Conservation (phyloP, 225 moss, liverwort and hornwort genomes). For the Ulota crispa region DNA sequence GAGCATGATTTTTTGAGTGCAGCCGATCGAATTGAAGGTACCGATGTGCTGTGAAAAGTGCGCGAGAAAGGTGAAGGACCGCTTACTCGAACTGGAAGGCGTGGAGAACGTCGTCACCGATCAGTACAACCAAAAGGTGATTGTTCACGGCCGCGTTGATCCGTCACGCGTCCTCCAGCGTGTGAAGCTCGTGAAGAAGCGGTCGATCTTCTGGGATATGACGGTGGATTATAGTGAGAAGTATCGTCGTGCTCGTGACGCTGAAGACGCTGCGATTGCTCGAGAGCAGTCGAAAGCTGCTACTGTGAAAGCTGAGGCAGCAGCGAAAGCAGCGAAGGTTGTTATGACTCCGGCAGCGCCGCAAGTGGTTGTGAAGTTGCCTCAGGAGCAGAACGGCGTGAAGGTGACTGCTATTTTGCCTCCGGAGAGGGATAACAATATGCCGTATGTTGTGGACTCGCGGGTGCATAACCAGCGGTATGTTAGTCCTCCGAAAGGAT, state of each 20-base stretch:
- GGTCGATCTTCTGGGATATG: conserved; percentile 49
- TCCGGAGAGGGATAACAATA: not conserved
- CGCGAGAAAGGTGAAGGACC: conserved; percentile 38
- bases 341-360: not conserved
- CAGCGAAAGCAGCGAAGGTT: not conserved
- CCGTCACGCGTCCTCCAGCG: conserved; percentile 30
- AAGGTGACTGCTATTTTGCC: conserved; percentile 29
- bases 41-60: conserved; percentile 70
- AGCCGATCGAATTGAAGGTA: conserved; percentile 56
- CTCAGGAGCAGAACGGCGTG: conserved; percentile 19
- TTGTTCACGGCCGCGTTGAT: conserved; percentile 28
- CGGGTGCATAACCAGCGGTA: conserved; percentile 18
- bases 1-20: not conserved
- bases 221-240: conserved; percentile 51
- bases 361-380: conserved; percentile 33
- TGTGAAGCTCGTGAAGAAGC: conserved; percentile 43
- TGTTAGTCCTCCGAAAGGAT: conserved; percentile 18
- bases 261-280: conserved; percentile 9
- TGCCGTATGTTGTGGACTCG: conserved; percentile 6
- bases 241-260: conserved; percentile 27
- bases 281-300: conserved; percentile 18
- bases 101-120: conserved; percentile 38
- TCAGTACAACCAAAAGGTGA: conserved; percentile 57
- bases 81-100: conserved; percentile 15
- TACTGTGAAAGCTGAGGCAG: not conserved